Base-by-base conservation (phyloP, 352 stramenopile species). In the Phytophthora pini region DNA sequence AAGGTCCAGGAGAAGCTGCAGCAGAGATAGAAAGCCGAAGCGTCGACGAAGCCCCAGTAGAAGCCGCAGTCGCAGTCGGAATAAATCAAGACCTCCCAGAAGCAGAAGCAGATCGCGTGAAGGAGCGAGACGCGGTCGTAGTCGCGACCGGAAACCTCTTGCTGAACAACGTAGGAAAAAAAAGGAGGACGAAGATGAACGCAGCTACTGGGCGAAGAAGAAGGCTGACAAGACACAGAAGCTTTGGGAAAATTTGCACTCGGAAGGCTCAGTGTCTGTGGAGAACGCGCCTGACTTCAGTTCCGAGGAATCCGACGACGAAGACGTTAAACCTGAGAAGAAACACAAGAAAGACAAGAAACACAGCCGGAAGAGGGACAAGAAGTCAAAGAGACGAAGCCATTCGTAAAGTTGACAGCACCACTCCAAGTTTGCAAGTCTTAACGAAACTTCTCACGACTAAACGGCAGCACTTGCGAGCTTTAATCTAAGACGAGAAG, bases 151-250 rank as follows among this genome's bases (percentile, higher is more conserved):
- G 39, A 51, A 39, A 22, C 2, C 24, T 45, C 48, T 34, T 50
- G 15, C 20, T 13, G 36, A 58, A 13, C 5, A 12, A 2, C 49
- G 32, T 3, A 39, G 12, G 39, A 20, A 27, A 9, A 67, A 59
- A 27, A 38, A 49, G 9, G 48, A 61, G 2, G 4, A 4, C 11
- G 40, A 52, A 11, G 64, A 77, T 24, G 80, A 87, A 63, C 79
- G 82, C 10, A 68, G 61, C 26, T 88, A 78, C 27, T 91, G 82
- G 82, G 79, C 78, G 10, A 31, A 36, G 27, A 88, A 87, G 64
- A 91, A 91, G 60, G 74, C 72, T 13, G 72, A 78, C 41, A 82
- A 80, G 61, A 88, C 76, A 2, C 68, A 71, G 10, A 70, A 80
- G 27, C 69, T 89, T 0, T 89, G 82, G 82, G 68, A 82, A 56